Conservation (phyloP, 1,284 basidiomycete species). For the Apiotrichum mycotoxinovorans region DNA sequence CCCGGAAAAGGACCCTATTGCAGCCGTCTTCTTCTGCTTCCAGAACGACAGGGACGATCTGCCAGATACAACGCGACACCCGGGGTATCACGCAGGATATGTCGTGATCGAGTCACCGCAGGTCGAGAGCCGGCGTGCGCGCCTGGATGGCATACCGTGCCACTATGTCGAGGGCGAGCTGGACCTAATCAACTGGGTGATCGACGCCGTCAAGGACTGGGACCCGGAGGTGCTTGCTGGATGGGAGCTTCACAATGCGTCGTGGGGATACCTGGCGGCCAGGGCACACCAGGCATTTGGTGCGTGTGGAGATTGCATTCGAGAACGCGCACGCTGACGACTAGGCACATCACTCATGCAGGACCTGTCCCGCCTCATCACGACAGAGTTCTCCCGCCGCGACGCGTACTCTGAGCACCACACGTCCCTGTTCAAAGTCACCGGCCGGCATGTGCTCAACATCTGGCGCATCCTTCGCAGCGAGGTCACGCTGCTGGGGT, state of each 20-base stretch:
- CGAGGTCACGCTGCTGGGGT: slow-evolving; percentile 73
- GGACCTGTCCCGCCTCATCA: slow-evolving; percentile 65
- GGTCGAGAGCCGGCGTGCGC: slow-evolving; percentile 17
- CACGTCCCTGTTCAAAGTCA: slow-evolving; percentile 76
- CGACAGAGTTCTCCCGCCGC: slow-evolving; percentile 50
- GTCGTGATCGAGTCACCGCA: slow-evolving; percentile 56
- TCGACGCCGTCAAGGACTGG: slow-evolving; percentile 70
- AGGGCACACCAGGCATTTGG: slow-evolving; percentile 62
- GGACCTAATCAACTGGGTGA: slow-evolving; percentile 73
- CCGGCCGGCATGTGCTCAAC: slow-evolving; percentile 86
- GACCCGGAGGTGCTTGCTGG: slow-evolving; percentile 91
- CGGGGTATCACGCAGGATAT: slow-evolving; percentile 57
- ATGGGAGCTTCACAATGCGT: slow-evolving; percentile 83
- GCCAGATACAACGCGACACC: slow-evolving; percentile 44
- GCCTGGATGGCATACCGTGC: slow-evolving; percentile 52
- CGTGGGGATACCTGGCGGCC: slow-evolving; percentile 86
- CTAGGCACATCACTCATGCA: slow-evolving; percentile 57
- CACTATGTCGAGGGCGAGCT: slow-evolving; percentile 68
- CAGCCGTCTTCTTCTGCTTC: slow-evolving; percentile 66
- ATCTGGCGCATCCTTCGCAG: slow-evolving; percentile 87
- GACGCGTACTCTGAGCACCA: slow-evolving; percentile 73
- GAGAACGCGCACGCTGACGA: slow-evolving; percentile 3
- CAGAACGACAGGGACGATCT: slow-evolving; percentile 58
- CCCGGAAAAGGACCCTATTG: slow-evolving; percentile 67
- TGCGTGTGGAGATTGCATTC: slow-evolving; percentile 38